These are phyloP conservation scores for Zygosaccharomyces pseudobailii DNA, from an alignment of 1,139 yeast genomes.

Conservation along the genomic window DNA sequence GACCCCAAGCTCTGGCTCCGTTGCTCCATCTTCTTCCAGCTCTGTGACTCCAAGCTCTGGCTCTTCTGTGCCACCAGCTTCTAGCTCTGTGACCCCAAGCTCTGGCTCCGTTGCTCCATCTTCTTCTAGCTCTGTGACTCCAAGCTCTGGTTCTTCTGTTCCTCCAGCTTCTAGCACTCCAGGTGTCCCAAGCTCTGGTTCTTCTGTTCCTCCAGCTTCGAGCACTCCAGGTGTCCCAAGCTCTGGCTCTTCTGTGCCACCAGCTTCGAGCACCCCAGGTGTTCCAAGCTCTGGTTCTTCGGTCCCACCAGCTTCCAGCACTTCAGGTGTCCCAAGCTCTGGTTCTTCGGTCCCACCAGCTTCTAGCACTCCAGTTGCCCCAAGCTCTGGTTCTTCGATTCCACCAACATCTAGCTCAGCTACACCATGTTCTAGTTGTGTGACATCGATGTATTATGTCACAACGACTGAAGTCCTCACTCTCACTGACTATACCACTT, in stretches of 20 bases:
- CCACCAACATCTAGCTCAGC: not conserved
- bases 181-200: too few relatives aligned
- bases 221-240: too few relatives aligned
- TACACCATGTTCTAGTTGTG: not conserved
- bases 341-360: not conserved
- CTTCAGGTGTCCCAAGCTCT: not conserved
- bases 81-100: not conserved
- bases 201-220: too few relatives aligned
- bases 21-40: too few relatives aligned
- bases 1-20: not conserved
- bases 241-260: not conserved
- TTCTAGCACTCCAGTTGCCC: not conserved
- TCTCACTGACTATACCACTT: conserved; percentile 53
- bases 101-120: not conserved
- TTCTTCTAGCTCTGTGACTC: not conserved
- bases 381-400: not conserved
- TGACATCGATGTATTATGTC: conserved; percentile 3
- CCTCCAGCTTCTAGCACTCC: too few relatives aligned
- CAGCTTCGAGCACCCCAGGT: not conserved
- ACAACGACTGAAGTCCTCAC: conserved; percentile 42
- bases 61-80: not conserved
- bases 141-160: not conserved
- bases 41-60: not conserved
- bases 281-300: not conserved
- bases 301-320: not conserved